A percentile compares a stretch with the other conserved stretches of the same genome.
phyloP scores from a whole-genome alignment of 2,329 filamentous ascomycete species.

The Ophiostoma pallidulum region DNA sequence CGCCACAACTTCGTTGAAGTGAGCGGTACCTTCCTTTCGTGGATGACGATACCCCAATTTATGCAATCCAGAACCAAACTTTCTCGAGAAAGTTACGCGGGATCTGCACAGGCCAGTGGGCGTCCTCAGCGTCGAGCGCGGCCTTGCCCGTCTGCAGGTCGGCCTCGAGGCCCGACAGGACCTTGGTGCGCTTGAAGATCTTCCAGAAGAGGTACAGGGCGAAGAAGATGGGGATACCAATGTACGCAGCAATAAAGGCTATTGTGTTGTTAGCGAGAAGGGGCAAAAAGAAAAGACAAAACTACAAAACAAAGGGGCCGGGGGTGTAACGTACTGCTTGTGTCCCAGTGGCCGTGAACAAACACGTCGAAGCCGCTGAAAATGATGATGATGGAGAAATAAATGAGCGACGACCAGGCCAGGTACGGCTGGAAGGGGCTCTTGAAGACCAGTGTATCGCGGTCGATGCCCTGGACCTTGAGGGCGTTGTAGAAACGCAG shows the following conservation, averaged over 20 bases:
- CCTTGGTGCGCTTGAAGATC: conserved; percentile 33
- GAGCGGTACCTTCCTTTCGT: too few species aligned
- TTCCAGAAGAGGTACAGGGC: conserved; percentile 54
- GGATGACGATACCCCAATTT: not conserved
- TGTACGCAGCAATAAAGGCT: conserved; percentile 58
- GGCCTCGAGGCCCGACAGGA: conserved; percentile 34
- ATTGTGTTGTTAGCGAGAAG: conserved; percentile 48
- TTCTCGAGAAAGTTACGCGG: conserved; percentile 43
- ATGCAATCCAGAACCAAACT: conserved; percentile 40
- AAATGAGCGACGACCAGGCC: conserved; percentile 52
- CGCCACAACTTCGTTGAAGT: too few species aligned
- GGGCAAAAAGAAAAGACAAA: not conserved
- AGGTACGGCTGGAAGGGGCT: conserved; percentile 58
- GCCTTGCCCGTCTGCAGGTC: conserved; percentile 53
- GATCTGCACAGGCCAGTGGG: conserved; percentile 28
- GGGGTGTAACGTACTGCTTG: conserved; percentile 5
- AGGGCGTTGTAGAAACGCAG: conserved; percentile 60
- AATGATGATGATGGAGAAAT: conserved; percentile 60
- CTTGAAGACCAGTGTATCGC: conserved; percentile 55
- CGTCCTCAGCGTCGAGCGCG: conserved; percentile 41
- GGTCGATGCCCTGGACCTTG: conserved; percentile 52
- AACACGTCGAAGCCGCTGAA: conserved; percentile 68
- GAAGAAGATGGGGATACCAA: conserved; percentile 53
- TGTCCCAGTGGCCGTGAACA: conserved; percentile 38
- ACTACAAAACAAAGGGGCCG: not conserved